Evolutionary conservation across 1,139 yeast genomes (phyloP), one percentile per base, ranked within the genome.

Genomic region (Scheffersomyces cryptocercus): DNA sequence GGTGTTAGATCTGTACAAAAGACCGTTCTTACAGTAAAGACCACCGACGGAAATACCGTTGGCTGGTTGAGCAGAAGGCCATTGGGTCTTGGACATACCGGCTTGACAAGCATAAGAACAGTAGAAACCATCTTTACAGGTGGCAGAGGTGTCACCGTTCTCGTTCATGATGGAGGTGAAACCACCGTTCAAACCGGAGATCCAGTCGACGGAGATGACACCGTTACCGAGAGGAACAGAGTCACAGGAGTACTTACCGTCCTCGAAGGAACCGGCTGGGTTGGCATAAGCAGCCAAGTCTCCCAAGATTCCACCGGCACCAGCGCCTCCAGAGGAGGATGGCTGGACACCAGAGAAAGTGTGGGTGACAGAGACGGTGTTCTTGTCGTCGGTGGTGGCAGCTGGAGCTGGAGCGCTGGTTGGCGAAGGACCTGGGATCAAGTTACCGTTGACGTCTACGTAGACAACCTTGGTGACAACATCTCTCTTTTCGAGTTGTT

Each of bases 1-100:
- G n/a, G 72, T 51, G 75, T 82, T 84, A 43, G 88, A 67, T 68
- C 77, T 82, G 82, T 85, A 83, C 56, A 86, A 75, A 67, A 75
- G 77, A 52, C 93, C 93, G 60, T 65, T 66, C 61, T 82, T 73
- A 77, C 95, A 86, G 56, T 68, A 65, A 59, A 86, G 75, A 55
- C 95, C 95, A 71, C 95, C 95, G 49, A 85, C 81, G 39, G 93
- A 84, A 52, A 83, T 82, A 71, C 95, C 95, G 62, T 69, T 77
- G 38, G 81, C 53, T 46, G 93, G 93, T 69, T 86, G 95, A 28
- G 64, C 54, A 29, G 81, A 67, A 46, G 95, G 95, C 90, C 90
- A 86, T 73, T 86, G 95, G 46, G 93, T 85, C 75, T 86, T 86
- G 57, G 93, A 85, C 93, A 85, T 85, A 80, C 95, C 95, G 45